A percentile compares a stretch with the other conserved stretches of the same genome.
Conservation (phyloP, 2,329 filamentous ascomycete genomes). For the Orbilia blumenaviensis region DNA sequence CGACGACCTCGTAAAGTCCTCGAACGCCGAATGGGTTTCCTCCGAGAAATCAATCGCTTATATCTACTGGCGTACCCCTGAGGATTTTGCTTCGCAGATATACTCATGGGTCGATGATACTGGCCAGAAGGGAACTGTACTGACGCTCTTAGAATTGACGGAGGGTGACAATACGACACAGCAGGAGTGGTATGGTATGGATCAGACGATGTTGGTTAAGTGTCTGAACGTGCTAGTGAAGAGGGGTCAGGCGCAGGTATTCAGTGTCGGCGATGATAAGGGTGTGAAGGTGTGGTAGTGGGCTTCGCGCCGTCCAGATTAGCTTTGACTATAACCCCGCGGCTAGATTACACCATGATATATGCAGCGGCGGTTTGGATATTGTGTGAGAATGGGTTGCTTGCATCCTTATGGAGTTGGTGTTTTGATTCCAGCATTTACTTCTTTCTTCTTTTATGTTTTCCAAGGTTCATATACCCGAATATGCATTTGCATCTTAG, state of each 20-base stretch:
- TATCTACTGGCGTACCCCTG: slow-evolving; percentile 83
- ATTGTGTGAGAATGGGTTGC: neutral
- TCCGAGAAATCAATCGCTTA: slow-evolving; percentile 65
- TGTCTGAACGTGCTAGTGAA: slow-evolving; percentile 84
- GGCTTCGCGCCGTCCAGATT: too few relatives aligned
- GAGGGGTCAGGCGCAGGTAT: slow-evolving; percentile 89
- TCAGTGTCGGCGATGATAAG: slow-evolving; percentile 79
- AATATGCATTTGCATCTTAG: slow-evolving; percentile 14
- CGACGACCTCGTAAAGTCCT: slow-evolving; percentile 66
- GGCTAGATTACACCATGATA: neutral
- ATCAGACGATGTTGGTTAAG: slow-evolving; percentile 79
- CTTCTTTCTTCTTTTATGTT: neutral
- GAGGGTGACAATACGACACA: slow-evolving; percentile 82
- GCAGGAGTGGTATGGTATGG: slow-evolving; percentile 87
- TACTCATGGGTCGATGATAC: slow-evolving; percentile 76
- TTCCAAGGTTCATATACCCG: slow-evolving; percentile 21
- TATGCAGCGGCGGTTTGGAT: neutral
- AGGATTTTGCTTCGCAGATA: slow-evolving; percentile 86
- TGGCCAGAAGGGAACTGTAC: slow-evolving; percentile 84
- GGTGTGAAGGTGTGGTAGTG: slow-evolving; percentile 89
- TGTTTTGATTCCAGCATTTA: neutral
- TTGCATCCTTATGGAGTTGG: slow-evolving; percentile 8
- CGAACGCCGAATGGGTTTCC: slow-evolving; percentile 64
- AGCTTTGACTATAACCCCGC: neutral
- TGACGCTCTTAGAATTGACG: slow-evolving; percentile 90